Evolutionary conservation across 2,329 filamentous ascomycete genomes (phyloP), one percentile per base, ranked within the genome.

Genomic region (Fusarium pseudograminearum): DNA sequence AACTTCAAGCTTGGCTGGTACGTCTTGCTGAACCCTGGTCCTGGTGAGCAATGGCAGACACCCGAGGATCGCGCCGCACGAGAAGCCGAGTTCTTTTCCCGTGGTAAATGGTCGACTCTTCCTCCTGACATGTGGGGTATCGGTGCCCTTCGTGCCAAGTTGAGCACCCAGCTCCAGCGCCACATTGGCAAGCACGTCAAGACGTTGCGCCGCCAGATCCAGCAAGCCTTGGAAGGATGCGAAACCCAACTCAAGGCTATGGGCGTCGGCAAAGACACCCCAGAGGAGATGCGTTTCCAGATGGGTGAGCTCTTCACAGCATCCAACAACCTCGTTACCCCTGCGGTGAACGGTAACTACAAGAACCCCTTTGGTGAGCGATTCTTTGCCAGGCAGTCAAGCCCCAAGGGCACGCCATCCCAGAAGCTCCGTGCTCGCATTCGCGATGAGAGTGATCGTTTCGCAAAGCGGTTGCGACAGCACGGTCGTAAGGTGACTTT

Each of bases 151-250:
- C 82, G 82, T 53, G 79, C 83, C 63, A 85, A 85, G 72, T 78
- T 86, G 50, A 85, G 83, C 72, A 75, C 79, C 1, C 84, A 86
- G 70, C 78, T 86, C 10, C 84, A 86, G 69, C 80, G 81, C 20
- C 84, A 86, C 67, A 86, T 86, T 42, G 84, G 84, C 10, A 82
- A 82, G 44, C 84, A 86, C 61, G 83, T 86, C 73, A 83, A 84
- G 71, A 80, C 81, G 3, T 78, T 86, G 8, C 81, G 84, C 14
- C 80, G 80, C 28, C 84, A 86, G 76, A 85, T 86, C 55, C 84
- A 86, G 56, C 80, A 82, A 55, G 81, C 84, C 0, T 78, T 86
- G 12, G 82, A 85, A 52, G 79, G 81, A 30, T 85, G 83, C 65
- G 84, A 86, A 16, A 67, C 77, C 4, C 83, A 86, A 71, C 83